Conservation (phyloP, 2,329 filamentous ascomycete genomes). For the Fusarium tanahbumbuense region DNA sequence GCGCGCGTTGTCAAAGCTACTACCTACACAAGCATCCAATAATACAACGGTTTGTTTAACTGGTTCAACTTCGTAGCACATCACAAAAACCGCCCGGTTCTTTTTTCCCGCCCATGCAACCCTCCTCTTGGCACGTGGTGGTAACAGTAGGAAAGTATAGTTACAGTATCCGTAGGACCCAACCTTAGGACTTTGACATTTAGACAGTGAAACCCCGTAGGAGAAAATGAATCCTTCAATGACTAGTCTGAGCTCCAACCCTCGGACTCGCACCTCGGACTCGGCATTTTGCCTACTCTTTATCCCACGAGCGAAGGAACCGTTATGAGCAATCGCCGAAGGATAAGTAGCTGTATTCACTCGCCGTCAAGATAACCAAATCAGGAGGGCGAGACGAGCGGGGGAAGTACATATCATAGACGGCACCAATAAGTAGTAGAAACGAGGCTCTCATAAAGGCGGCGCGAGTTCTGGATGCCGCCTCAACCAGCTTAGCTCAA, state of each 20-base stretch:
- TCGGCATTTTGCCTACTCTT: neutral
- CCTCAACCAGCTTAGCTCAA: constrained; percentile 26
- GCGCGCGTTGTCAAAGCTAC: neutral
- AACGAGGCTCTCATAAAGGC: constrained; percentile 16
- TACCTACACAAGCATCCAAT: constrained; percentile 9
- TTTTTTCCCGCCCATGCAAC: constrained; percentile 18
- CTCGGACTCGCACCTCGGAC: neutral
- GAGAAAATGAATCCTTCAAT: neutral
- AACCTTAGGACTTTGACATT: neutral
- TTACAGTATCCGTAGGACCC: neutral
- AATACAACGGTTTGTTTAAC: neutral
- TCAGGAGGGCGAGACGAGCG: neutral
- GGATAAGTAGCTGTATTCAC: neutral
- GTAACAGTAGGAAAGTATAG: constrained; percentile 7
- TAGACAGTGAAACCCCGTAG: neutral
- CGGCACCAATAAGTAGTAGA: constrained; percentile 7
- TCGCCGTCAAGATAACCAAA: neutral
- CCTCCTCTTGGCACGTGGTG: constrained; percentile 26
- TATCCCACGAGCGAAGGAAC: neutral
- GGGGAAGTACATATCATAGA: constrained; percentile 3
- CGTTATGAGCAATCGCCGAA: constrained; percentile 17
- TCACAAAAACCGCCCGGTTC: constrained; percentile 1
- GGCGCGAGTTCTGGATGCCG: constrained; percentile 24
- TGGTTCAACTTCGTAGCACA: constrained; percentile 17
- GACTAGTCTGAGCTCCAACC: neutral